Evolutionary conservation across 164 flowering plant genomes (phyloP).

Genomic region (Vitis vinifera): DNA sequence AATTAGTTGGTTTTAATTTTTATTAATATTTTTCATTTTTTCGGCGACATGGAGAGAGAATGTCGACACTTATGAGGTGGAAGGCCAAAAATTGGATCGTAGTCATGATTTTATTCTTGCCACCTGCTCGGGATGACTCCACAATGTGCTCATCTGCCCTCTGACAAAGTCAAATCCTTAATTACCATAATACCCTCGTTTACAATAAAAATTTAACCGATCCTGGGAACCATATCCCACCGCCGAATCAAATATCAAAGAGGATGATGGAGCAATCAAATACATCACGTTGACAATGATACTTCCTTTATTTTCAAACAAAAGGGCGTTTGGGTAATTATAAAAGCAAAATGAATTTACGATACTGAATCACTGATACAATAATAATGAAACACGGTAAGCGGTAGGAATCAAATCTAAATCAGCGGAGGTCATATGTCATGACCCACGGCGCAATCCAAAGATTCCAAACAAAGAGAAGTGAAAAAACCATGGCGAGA

Average conservation of each 20-base stretch:
- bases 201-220: background rate
- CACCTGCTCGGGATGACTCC: conserved; percentile 2
- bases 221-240: background rate
- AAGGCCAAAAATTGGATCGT: no score
- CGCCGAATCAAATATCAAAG: no score
- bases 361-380: background rate
- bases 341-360: background rate
- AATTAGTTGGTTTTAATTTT: no score
- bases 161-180: background rate
- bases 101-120: background rate
- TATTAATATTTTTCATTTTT: no score
- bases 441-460: background rate
- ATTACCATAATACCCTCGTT: conserved; percentile 3
- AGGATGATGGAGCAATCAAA: background rate
- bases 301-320: background rate
- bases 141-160: conserved; percentile 10
- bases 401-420: background rate
- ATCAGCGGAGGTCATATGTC: background rate
- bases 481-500: conserved; percentile 15
- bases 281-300: background rate
- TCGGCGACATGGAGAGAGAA: no score
- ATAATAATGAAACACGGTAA: background rate
- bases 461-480: background rate
- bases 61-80: no score
- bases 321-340: conserved; percentile 7